Base-by-base conservation (phyloP, 768 basidiomycete genomes). In the Chalciporus sphaerocephalus region DNA sequence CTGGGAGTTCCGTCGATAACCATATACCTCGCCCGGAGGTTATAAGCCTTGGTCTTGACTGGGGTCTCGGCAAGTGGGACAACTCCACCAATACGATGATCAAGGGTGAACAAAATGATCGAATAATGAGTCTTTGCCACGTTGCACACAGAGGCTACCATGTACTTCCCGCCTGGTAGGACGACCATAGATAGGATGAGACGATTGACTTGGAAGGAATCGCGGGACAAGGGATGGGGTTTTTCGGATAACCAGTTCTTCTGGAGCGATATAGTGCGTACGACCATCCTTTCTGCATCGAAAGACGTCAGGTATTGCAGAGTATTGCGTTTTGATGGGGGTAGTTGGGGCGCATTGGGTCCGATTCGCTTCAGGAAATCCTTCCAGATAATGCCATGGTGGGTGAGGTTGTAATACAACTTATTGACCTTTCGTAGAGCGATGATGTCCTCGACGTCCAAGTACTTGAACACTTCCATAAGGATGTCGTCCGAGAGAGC, bases 321-420 rank as follows among this genome's bases (percentile, higher is more conserved):
- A 0, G 62, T 62, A 54, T 79, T 77, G 24, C 73, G 70, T 50
- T 71, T 69, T 0, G 79, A 80, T 0, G 83, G 83, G 2, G 82
- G 80, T 5, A 83, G 63, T 4, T 80, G 80, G 5, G 83, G 76
- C 15, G 82, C 63, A 8, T 78, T 80, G n/a, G 81, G 67, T 20
- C 70, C 69, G 50, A 83, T 68, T n/a, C 65, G 60, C 32, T 67
- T 60, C 47, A 87, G 65, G 48, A 83, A 78, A 15, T 76, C 75
- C 59, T 81, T 83, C 85, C 85, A 87, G 32, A 86, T 79, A 37
- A 78, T 64, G 15, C 83, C 76, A 51, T 85, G 78, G 46, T 85
- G 81, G 0, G 83, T 84, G 47, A 87, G 69, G 23, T 79, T 61
- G 54, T 76, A 84, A 53, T 80, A 80, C 4, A 73, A 57, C 53